A percentile compares a stretch with the other conserved stretches of the same genome.
phyloP scores from a whole-genome alignment of 257 asterid genomes.

The Solanum chiquidenum region DNA sequence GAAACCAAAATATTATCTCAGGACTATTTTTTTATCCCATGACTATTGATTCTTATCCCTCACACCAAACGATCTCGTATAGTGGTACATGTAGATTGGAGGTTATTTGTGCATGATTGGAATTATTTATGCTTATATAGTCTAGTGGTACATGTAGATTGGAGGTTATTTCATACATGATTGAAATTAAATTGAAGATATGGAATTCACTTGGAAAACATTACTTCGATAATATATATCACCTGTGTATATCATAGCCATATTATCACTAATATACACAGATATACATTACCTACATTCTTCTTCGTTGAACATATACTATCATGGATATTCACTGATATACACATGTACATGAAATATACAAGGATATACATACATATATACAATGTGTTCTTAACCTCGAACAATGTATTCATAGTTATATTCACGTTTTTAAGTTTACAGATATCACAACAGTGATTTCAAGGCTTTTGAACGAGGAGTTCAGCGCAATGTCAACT shows the following conservation, averaged over 20 bases:
- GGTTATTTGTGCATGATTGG: no score
- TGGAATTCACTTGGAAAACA: neutral
- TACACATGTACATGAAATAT: neutral
- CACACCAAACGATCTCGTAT: no score
- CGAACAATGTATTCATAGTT: neutral
- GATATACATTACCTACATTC: neutral
- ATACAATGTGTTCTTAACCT: neutral
- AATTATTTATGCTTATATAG: no score
- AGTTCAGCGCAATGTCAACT: neutral
- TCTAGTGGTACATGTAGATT: no score
- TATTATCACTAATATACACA: neutral
- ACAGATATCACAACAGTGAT: neutral
- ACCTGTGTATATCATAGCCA: neutral
- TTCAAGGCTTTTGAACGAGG: neutral
- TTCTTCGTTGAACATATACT: neutral
- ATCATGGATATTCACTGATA: neutral
- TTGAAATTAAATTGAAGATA: neutral
- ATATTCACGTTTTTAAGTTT: neutral
- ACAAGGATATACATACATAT: neutral
- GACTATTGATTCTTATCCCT: no score
- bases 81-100: no score
- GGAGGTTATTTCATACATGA: no score
- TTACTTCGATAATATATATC: neutral
- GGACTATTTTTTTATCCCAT: no score
- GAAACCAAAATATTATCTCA: no score